Evolutionary conservation across 805 yeast species (phyloP), one percentile per base, ranked within the genome.

Genomic region (Nakazawaea ernobii): DNA sequence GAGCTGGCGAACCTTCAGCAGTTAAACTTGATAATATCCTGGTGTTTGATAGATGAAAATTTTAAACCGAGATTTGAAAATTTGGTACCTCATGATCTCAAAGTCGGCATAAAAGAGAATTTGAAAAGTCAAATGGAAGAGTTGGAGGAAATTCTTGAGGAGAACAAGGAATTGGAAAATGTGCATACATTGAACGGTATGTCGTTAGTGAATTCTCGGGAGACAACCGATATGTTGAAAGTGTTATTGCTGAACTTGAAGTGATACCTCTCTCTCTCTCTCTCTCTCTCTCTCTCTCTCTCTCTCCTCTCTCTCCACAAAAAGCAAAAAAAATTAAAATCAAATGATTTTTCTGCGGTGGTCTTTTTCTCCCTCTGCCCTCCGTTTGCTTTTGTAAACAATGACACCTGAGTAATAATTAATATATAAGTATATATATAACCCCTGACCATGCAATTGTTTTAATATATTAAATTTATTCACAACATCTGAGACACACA

Each of bases 161-260:
- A 71, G 41, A 65, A 73, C 32, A 59, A 59, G 33, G 79, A 77
- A 58, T 80, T 79, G 55, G 59, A 55, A 11, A 59, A 55, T 46
- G 71, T 69, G 57, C n/a, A 30, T 30, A 11, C n/a, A 10, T 30
- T 30, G 33, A n/a, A 30, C 6, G 33, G n/a, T 75, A 78, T 53
- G 68, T 72, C 37, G 66, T 66, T 50, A 84, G 82, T n/a, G 9
- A 13, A 14, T n/a, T n/a, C 15, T 8, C n/a, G 17, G 17, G 36
- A 33, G 15, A 33, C 17, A n/a, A n/a, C 9, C 9, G 36, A 33
- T n/a, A n/a, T 33, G 17, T 33, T 33, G 15, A 14, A 13, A 33
- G 36, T 33, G 36, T n/a, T 33, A 33, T 13, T 30, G 33, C n/a
- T n/a, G n/a, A 30, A n/a, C n/a, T 30, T 30, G 4, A 11, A n/a